Evolutionary conservation across 805 yeast species (phyloP).

Genomic region (Grigorovia yakushimaensis): DNA sequence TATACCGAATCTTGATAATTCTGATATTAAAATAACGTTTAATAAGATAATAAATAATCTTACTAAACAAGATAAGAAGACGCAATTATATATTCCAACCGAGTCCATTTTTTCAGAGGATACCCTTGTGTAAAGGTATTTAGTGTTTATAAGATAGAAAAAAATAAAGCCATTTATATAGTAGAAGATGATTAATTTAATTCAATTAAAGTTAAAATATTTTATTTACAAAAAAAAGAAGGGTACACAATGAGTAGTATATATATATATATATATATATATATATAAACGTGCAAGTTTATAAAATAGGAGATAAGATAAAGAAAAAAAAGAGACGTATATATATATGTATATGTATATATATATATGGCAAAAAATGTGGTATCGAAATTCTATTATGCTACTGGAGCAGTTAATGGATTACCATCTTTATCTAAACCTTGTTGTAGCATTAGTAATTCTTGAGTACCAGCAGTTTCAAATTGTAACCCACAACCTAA

Average conservation of each 20-base stretch:
- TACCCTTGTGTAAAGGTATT: conserved; percentile 2
- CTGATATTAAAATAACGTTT: not conserved
- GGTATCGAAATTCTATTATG: too few relatives aligned
- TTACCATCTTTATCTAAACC: conserved; percentile 80
- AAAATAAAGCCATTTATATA: not conserved
- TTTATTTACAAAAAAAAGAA: too few relatives aligned
- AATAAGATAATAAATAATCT: not conserved
- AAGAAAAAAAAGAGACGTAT: not conserved
- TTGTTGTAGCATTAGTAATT: conserved; percentile 83
- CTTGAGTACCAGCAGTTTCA: conserved; percentile 92
- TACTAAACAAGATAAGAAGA: not conserved
- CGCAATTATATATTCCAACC: not conserved
- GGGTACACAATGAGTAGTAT: too few relatives aligned
- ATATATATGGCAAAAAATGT: too few relatives aligned
- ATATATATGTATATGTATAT: not conserved
- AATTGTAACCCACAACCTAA: conserved; percentile 92
- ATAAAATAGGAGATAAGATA: too few relatives aligned
- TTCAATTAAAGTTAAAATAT: too few relatives aligned
- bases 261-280: too few relatives aligned
- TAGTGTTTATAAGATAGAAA: not conserved
- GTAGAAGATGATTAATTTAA: conserved; percentile 28
- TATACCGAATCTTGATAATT: not conserved
- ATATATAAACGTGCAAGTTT: too few relatives aligned
- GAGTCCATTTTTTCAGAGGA: conserved; percentile 3
- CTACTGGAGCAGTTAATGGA: conserved; percentile 64